Evolutionary conservation across 805 yeast species (phyloP), one percentile per base, ranked within the genome.

Genomic region (Candida chilensis): DNA sequence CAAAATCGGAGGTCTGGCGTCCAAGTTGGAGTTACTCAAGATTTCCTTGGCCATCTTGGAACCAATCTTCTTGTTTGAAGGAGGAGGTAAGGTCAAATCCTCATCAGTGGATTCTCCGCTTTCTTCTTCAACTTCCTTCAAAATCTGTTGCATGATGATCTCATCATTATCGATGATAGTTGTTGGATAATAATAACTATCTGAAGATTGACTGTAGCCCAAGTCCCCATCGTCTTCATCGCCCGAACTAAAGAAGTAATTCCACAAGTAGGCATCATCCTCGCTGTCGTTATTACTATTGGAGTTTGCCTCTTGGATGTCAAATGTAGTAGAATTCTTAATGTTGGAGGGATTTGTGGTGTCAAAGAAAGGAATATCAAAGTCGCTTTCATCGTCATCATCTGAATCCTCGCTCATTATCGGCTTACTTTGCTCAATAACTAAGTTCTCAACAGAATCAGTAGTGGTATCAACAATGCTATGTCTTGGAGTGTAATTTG

Each of bases 61-160:
- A 2, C 94, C 94, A 24, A 73, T 67, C 34, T 57, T 61, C 33
- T 66, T 73, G 27, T 69, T 60, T 12, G 74, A 63, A 5, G 80
- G 74, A 3, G 76, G 76, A 4, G 96, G 96, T 27, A 90, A 55
- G 12, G 78, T 67, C n/a, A 74, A 69, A 47, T 90, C 97, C 38
- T 86, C 96, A 52, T 90, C 98, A 0, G 98, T 92, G 11, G 94
- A 84, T 43, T 88, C 96, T 26, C 92, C 95, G 40, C 82, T 79
- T 33, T 71, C 72, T 38, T 58, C 57, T 5, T 45, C 59, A 13
- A 20, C 24, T 10, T 30, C n/a, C 11, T 11, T 19, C 21, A 19
- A 19, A 19, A 19, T 19, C 11, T 19, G 21, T 19, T 19, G 21
- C 21, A 19, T 19, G 11, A 19, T 19, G 11, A 19, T 8, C 11